A percentile compares a stretch with the other conserved stretches of the same genome.
phyloP scores from a whole-genome alignment of 208 protist genomes.

The Wallacemonas sp. region DNA sequence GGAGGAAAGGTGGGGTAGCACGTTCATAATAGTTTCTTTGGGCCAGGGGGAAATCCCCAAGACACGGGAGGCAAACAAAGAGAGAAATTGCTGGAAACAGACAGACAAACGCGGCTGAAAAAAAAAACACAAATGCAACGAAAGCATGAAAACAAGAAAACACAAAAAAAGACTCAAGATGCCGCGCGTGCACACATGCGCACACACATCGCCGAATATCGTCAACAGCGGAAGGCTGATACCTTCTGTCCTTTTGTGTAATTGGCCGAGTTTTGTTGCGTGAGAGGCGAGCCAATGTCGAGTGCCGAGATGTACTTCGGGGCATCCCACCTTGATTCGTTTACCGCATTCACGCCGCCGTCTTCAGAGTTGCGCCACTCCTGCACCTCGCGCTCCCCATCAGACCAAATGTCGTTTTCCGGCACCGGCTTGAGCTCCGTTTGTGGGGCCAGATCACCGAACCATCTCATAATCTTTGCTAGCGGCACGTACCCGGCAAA shows the following conservation, averaged over 20 bases:
- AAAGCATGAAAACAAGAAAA: conserved; percentile 17
- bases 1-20: too few relatives aligned
- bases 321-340: conserved; percentile 25
- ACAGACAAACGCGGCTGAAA: neutral
- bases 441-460: conserved; percentile 23
- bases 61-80: too few relatives aligned
- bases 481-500: conserved; percentile 35
- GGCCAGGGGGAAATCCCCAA: too few relatives aligned
- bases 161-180: neutral
- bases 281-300: conserved; percentile 19
- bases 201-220: neutral
- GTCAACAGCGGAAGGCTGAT: conserved; percentile 10
- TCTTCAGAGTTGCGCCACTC: conserved; percentile 41
- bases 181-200: neutral
- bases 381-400: conserved; percentile 38
- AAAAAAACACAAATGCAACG: conserved; percentile 2
- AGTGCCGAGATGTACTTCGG: conserved; percentile 57
- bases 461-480: conserved; percentile 36
- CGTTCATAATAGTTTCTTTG: too few relatives aligned
- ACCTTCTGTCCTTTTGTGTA: conserved; percentile 3
- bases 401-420: conserved; percentile 40
- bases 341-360: conserved; percentile 23
- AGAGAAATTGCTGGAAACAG: too few relatives aligned
- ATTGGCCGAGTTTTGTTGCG: neutral
- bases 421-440: conserved; percentile 23